Base-by-base conservation (phyloP, 169 alveolate genomes). In the Eimeria acervulina region DNA sequence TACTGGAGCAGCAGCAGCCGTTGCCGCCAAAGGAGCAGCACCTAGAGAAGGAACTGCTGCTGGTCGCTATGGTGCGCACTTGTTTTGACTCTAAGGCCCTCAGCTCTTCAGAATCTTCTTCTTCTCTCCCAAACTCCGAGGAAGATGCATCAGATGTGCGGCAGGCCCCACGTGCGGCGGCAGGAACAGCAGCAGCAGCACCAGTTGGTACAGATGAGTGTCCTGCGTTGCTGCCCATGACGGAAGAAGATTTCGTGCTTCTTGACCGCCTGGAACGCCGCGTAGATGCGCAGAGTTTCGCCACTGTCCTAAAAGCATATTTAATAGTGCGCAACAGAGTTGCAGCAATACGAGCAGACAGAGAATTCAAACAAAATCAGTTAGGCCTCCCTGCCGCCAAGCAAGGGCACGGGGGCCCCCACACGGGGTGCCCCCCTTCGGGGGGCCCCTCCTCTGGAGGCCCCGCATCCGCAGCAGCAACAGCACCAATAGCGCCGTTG, bases 301-400 rank as follows among this genome's bases (percentile, higher is more conserved):
- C 96, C 6, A 93, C 96, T 5, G 93, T 93, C 28, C 40, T 93
- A 68, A 93, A 93, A 42, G 96, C 96, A 36, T 93, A 93, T 38
- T 55, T 93, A n/a, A 80, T 93, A 33, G 72, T 93, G 1, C 83
- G 83, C 59, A 93, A 44, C 31, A 55, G 96, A 5, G 33, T 93
- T 0, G 96, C 96, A 3, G 96, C 96, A 36, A 85, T 42, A 52
- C 33, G 96, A 42, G 96, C 96, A 17, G 88, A 93, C 74, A 78
- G 51, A 15, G 96, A 93, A 52, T 93, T 61, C 42, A 76, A 59
- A 42, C 33, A 31, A 38, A 51, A 38, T 76, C 78, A 47, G 74
- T 28, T 44, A 59, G 21, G 55, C 40, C 74, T 63, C 74, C 74
- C 74, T 26, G 40, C 13, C 13, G 38, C 40, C 38, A 28, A 31